phyloP scores from a whole-genome alignment of 1,284 basidiomycete species.

The Thecaphora thlaspeos region DNA sequence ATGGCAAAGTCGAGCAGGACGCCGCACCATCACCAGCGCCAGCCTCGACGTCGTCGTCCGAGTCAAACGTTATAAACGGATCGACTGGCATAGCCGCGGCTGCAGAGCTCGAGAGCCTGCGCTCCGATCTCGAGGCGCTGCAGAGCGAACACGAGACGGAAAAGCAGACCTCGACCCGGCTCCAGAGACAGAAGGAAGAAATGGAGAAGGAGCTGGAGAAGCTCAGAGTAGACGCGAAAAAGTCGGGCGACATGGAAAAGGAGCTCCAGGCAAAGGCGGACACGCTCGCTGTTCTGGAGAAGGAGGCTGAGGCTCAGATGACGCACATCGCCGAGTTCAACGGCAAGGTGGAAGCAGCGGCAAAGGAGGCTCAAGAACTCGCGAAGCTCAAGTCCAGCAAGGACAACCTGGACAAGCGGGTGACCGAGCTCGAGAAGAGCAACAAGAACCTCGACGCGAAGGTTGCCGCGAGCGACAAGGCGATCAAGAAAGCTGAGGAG shows the following conservation, averaged over 20 bases:
- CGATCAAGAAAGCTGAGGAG: constrained; percentile 14
- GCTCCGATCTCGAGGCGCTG: constrained; percentile 3
- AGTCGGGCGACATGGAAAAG: constrained; percentile 4
- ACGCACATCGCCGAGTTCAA: constrained; percentile 5
- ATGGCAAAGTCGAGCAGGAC: neutral
- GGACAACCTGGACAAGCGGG: neutral
- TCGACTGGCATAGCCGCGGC: neutral
- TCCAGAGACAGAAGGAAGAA: constrained; percentile 1
- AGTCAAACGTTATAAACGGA: no score
- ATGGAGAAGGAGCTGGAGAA: neutral
- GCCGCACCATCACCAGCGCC: neutral
- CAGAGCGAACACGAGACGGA: constrained; percentile 1
- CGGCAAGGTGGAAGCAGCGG: constrained; percentile 8
- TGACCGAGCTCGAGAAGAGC: constrained; percentile 4
- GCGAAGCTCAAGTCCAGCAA: constrained; percentile 7
- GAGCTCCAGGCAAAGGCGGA: constrained; percentile 8
- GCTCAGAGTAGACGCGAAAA: neutral
- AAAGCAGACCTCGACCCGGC: neutral
- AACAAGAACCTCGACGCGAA: constrained; percentile 7
- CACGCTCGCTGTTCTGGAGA: neutral
- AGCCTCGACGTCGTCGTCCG: no score
- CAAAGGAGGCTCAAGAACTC: constrained; percentile 5
- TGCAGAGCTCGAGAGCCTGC: constrained; percentile 1
- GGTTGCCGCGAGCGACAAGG: constrained; percentile 1
- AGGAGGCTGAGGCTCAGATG: neutral